Conservation (phyloP, 768 basidiomycete genomes). For the Russula ochroleuca region DNA sequence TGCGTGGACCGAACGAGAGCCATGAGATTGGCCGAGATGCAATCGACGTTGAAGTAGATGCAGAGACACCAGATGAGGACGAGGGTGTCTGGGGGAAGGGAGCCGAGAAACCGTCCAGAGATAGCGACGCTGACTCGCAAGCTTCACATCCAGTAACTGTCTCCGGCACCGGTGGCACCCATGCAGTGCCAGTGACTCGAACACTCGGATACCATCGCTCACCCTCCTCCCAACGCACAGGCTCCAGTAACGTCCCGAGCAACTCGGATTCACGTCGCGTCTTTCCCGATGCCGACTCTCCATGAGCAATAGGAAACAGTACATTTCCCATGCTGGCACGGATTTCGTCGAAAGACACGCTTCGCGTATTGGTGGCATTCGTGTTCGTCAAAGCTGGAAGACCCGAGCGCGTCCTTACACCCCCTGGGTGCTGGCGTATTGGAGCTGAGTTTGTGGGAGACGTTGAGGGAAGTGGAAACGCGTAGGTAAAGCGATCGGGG, state of each 20-base stretch:
- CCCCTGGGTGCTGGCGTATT: constrained; percentile 12
- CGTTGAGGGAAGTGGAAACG: constrained; percentile 18
- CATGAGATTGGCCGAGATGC: constrained; percentile 23
- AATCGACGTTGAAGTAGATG: constrained; percentile 11
- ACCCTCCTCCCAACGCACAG: constrained; percentile 20
- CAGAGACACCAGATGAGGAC: neutral
- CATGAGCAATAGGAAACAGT: constrained; percentile 20
- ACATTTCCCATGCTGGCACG: constrained; percentile 21
- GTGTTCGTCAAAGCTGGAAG: constrained; percentile 8
- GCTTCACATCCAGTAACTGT: constrained; percentile 19
- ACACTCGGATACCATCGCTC: constrained; percentile 16
- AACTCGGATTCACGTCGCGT: constrained; percentile 21
- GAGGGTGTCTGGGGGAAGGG: neutral
- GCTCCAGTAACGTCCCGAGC: constrained; percentile 13
- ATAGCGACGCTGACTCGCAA: constrained; percentile 17
- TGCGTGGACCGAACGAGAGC: constrained; percentile 27
- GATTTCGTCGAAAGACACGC: constrained; percentile 26
- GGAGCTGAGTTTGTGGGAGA: constrained; percentile 1
- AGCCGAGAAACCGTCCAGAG: constrained; percentile 6
- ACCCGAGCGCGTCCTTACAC: constrained; percentile 9
- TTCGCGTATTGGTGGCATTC: constrained; percentile 10
- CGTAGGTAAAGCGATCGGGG: constrained; percentile 24
- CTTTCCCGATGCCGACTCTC: constrained; percentile 9
- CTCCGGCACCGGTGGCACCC: constrained; percentile 10
- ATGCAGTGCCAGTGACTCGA: constrained; percentile 8